Evolutionary conservation across 352 stramenopile species (phyloP), one percentile per base, ranked within the genome.

Genomic region (Phytophthora pistaciae): DNA sequence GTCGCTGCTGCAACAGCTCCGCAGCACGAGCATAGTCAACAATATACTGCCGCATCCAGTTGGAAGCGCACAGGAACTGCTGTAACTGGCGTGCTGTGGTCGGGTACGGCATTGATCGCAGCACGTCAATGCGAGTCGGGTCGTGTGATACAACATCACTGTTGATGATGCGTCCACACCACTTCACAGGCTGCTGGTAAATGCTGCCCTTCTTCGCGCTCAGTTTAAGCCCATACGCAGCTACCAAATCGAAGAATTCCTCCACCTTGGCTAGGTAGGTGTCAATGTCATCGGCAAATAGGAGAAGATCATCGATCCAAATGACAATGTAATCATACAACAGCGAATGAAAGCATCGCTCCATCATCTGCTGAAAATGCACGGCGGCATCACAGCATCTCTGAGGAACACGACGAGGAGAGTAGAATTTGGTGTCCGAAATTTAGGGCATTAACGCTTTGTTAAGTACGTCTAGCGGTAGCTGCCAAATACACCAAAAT

Each of bases 301-400:
- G 16, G 2, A 79, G 60, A 5, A 83, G 16, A 48, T 80, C 66
- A 23, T 81, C 72, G 29, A 81, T 77, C 62, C 73, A 81, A 9
- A 74, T 57, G 18, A 80, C n/a, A 18, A 77, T 18, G 42, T 44
- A 16, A 18, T 71, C 21, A 11, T 48, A 68, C 9, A 61, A 42
- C 14, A 64, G n/a, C 21, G 29, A 18, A 38, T 29, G 20, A 13
- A 70, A 64, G 14, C 55, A 70, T 5, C 29, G 42, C 33, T 70
- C 56, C 64, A 64, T 60, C 3, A 55, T 70, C 10, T 64, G 29
- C 23, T 64, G 64, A 16, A 65, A 61, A 33, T 65, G 38, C 27
- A 20, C 52, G 36, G 27, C 9, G 33, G 33, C 33, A 42, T 65
- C 64, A 60, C 56, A 46, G 14, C 44, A 64, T 25, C 64, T 56